Percentiles rank a stretch among this genome's conserved stretches.
Evolutionary conservation across 441 rosid genomes (phyloP).

Genomic region (Croton setiger): DNA sequence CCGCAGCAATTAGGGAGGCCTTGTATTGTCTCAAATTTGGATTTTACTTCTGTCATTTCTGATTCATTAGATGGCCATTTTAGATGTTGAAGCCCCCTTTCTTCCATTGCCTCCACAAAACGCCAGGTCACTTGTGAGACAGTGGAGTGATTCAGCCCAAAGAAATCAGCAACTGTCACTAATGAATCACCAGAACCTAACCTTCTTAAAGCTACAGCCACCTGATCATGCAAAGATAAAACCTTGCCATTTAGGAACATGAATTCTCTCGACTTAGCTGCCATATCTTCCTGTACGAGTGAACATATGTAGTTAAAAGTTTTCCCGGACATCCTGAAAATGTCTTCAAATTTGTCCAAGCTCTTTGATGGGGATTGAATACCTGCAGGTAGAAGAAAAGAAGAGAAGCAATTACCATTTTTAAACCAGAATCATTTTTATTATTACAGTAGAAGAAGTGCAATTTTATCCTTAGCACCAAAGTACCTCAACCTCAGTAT

Average conservation of each 20-base stretch:
- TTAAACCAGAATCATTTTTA: background rate
- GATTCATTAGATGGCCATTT: conserved; percentile 51
- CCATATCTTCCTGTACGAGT: conserved; percentile 50
- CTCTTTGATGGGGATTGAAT: conserved; percentile 31
- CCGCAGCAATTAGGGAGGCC: conserved; percentile 77
- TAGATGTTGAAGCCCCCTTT: conserved; percentile 53
- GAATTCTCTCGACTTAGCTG: conserved; percentile 38
- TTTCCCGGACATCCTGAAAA: conserved; percentile 47
- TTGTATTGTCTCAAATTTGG: conserved; percentile 47
- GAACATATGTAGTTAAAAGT: conserved; percentile 60
- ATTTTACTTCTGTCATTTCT: conserved; percentile 41
- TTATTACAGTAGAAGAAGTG: background rate
- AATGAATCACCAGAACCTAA: conserved; percentile 58
- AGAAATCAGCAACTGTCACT: conserved; percentile 47
- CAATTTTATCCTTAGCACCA: background rate
- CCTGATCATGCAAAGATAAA: conserved; percentile 51
- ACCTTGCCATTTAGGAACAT: conserved; percentile 45
- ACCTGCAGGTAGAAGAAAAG: conserved; percentile 5
- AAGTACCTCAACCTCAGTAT: background rate
- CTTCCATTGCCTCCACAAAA: conserved; percentile 67
- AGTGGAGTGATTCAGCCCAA: conserved; percentile 59
- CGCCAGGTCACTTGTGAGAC: conserved; percentile 78
- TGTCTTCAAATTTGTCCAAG: conserved; percentile 37
- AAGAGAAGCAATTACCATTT: background rate
- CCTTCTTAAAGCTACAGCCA: conserved; percentile 66